Evolutionary conservation across 257 asterid genomes (phyloP), one percentile per base, ranked within the genome.

Genomic region (Eustoma russellianum): DNA sequence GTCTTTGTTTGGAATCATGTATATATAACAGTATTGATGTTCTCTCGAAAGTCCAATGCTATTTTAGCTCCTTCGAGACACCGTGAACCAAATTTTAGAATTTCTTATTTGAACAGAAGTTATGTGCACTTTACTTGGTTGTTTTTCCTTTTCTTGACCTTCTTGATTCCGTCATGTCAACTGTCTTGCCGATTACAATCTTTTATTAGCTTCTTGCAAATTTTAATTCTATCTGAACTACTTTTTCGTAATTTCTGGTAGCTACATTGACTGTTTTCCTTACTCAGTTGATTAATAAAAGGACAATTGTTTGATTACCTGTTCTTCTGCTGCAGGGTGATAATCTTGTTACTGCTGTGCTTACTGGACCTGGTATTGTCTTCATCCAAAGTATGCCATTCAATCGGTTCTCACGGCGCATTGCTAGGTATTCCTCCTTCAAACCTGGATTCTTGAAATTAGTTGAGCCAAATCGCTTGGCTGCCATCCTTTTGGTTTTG

Each of bases 381-480:
- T 92, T 92, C 71, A 92, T 92, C 60, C 99, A 92, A 67, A 92
- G 99, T 69, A 79, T 88, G 94, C 97, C 99, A 48, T 92, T 92
- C 63, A 90, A 81, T 41, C 91, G 97, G 63, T 91, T 92, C 50
- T 88, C 99, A 45, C 99, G 88, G 66, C 95, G 99, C 56, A 85
- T 92, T 56, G 97, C 99, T 41, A 78, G 99, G 99, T 92, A 76
- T 61, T 55, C 46, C 60, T 46, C 17, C 8, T 33, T 3, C 11
- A 17, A 17, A 5, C 48, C 13, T n/a, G 1, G 46, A 9, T 19
- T 11, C 33, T 46, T 28, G 7, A 9, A 15, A 30, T 46, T 15
- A 38, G 17, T n/a, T 16, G 33, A 8, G 15, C 19, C 46, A n/a
- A 41, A 47, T 48, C 17, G 14, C 30, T 19, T 28, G 14, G 1